phyloP scores from a whole-genome alignment of 2,329 filamentous ascomycete genomes.

The Arthrinium phaeospermum region DNA sequence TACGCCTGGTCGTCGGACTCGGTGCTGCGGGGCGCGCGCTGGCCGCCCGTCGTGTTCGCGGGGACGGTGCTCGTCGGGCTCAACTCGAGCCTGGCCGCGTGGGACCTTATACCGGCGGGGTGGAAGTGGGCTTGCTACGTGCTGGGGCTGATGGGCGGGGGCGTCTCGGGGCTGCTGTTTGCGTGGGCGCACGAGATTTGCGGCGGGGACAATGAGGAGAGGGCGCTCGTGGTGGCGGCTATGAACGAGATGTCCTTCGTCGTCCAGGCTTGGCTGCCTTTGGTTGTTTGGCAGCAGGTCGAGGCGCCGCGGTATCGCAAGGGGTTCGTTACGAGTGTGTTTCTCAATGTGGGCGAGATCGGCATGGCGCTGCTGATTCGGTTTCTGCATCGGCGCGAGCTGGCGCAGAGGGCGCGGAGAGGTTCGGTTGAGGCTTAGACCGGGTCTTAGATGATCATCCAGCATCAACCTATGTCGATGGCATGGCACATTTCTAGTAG shows the following conservation, averaged over 20 bases:
- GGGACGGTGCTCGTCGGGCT: conserved; percentile 49
- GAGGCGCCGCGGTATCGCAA: conserved; percentile 66
- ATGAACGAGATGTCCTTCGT: conserved; percentile 76
- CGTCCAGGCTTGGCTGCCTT: conserved; percentile 71
- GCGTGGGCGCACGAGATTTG: conserved; percentile 58
- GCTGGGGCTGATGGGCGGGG: conserved; percentile 55
- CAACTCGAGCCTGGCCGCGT: conserved; percentile 47
- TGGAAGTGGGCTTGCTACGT: conserved; percentile 71
- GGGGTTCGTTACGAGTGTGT: conserved; percentile 62
- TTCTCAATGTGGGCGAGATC: conserved; percentile 56
- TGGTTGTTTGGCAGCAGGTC: conserved; percentile 68
- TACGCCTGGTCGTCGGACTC: conserved; percentile 50
- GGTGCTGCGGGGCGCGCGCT: conserved; percentile 62
- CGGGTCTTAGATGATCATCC: too few relatives aligned
- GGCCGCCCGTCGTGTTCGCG: conserved; percentile 67
- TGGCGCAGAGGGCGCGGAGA: not conserved
- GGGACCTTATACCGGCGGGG: conserved; percentile 49
- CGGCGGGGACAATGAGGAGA: conserved; percentile 63
- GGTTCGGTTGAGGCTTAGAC: not conserved
- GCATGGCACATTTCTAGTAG: too few relatives aligned
- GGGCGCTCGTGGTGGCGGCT: conserved; percentile 66
- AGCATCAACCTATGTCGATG: too few relatives aligned
- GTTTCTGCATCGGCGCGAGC: conserved; percentile 50
- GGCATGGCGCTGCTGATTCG: conserved; percentile 53
- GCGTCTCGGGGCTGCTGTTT: conserved; percentile 51